These are phyloP conservation scores for Diospyros kaki DNA, from an alignment of 148 eudicot genomes.

Conservation along the genomic window DNA sequence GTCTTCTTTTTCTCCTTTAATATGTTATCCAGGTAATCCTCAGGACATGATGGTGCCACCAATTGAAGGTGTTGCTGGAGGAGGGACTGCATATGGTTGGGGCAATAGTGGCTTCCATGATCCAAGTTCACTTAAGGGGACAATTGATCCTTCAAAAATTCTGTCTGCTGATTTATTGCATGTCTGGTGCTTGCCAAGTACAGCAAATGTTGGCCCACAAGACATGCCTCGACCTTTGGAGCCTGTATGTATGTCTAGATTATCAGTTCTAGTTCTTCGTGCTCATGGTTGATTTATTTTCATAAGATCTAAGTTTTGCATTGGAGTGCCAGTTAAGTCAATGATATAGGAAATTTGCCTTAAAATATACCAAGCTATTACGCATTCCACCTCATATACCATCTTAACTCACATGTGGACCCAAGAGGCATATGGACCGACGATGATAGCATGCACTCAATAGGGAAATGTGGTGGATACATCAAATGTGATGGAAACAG, in stretches of 20 bases:
- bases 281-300: background rate
- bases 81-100: slow-evolving; percentile 98
- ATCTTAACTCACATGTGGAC: too few relatives aligned
- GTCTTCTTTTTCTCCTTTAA: background rate
- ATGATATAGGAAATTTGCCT: too few relatives aligned
- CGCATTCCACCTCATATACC: too few relatives aligned
- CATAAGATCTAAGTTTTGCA: background rate
- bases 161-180: slow-evolving; percentile 73
- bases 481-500: too few relatives aligned
- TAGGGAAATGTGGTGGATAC: too few relatives aligned
- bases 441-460: too few relatives aligned
- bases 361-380: too few relatives aligned
- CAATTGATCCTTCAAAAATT: slow-evolving; percentile 69
- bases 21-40: slow-evolving; percentile 30
- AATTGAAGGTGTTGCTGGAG: slow-evolving; percentile 94
- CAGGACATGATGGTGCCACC: slow-evolving; percentile 66
- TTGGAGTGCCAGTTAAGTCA: too few relatives aligned
- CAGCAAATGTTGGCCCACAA: slow-evolving; percentile 85
- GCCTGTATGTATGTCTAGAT: slow-evolving; percentile 44
- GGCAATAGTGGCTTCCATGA: slow-evolving; percentile 44
- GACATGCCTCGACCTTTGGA: slow-evolving; percentile 77
- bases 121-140: slow-evolving; percentile 49
- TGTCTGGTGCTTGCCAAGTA: slow-evolving; percentile 97
- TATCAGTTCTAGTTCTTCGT: slow-evolving; percentile 5
- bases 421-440: too few relatives aligned